phyloP scores from a whole-genome alignment of 177 flowering plant species.

The Tripterygium wilfordii region DNA sequence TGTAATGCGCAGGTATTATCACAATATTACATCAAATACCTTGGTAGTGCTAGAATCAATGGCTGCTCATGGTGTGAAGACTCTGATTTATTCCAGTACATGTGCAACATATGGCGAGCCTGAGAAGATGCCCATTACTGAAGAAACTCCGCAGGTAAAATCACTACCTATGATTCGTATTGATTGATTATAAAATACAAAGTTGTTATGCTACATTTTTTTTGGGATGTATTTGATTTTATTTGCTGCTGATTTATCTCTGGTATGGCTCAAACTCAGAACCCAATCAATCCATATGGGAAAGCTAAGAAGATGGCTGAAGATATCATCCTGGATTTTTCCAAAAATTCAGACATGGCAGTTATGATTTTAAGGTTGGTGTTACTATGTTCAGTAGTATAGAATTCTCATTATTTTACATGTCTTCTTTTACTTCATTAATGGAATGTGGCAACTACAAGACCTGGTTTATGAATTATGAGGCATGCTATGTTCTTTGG shows the following conservation, averaged over 20 bases:
- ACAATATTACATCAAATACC: conserved; percentile 95
- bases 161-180: no score
- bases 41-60: conserved; percentile 85
- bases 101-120: conserved; percentile 99
- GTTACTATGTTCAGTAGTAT: no score
- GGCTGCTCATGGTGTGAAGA: conserved; percentile 76
- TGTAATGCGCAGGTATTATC: conserved; percentile 68
- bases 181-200: no score
- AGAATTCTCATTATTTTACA: no score
- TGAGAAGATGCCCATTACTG: conserved; percentile 97
- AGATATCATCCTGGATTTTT: conserved; percentile 89
- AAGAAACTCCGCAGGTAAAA: conserved; percentile 89
- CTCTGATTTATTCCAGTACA: conserved; percentile 94
- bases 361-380: conserved; percentile 94
- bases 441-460: no score
- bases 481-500: no score
- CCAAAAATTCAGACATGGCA: conserved; percentile 87
- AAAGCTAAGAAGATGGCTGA: conserved; percentile 99
- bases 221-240: no score
- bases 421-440: no score
- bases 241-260: no score
- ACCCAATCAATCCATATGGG: conserved; percentile 96
- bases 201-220: no score
- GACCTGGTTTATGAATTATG: no score
- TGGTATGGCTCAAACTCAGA: conserved; percentile 51